Percentiles rank a stretch among this genome's conserved stretches.
These are phyloP conservation scores for Panus rudis DNA, from an alignment of 768 basidiomycete genomes.

Conservation along the genomic window DNA sequence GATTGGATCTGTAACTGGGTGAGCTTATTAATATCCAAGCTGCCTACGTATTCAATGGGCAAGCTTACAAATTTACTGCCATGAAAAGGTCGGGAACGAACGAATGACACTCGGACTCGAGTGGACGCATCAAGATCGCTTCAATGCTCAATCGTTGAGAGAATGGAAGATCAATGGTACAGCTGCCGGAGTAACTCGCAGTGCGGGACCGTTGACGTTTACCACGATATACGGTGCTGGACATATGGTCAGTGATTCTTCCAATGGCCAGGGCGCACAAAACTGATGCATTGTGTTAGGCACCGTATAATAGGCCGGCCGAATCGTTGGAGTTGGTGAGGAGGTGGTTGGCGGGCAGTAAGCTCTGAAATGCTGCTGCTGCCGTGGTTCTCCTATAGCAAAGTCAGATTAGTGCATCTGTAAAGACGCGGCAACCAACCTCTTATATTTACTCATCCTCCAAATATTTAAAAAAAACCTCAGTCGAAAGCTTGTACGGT, in stretches of 20 bases:
- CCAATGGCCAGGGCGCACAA: not conserved
- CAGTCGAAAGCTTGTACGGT: too few relatives aligned
- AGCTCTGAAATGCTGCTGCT: too few relatives aligned
- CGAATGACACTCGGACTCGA: slow-evolving; percentile 51
- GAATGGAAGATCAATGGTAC: slow-evolving; percentile 52
- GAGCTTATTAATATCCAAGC: slow-evolving; percentile 9
- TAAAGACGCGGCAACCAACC: too few relatives aligned
- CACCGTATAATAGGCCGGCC: not conserved
- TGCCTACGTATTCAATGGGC: not conserved
- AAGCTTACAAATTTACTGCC: not conserved
- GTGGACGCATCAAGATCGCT: slow-evolving; percentile 51
- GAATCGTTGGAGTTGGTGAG: not conserved
- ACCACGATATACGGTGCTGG: slow-evolving; percentile 58
- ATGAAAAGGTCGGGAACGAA: slow-evolving; percentile 45
- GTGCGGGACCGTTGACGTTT: slow-evolving; percentile 51
- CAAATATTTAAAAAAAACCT: too few relatives aligned
- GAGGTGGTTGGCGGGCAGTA: not conserved
- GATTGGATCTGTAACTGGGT: slow-evolving; percentile 56
- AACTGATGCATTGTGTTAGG: not conserved
- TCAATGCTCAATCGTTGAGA: slow-evolving; percentile 33
- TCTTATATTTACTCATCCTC: too few relatives aligned
- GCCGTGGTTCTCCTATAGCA: too few relatives aligned
- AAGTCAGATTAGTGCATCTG: too few relatives aligned
- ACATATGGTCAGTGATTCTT: slow-evolving; percentile 49
- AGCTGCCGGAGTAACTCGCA: slow-evolving; percentile 47